Percentiles rank a stretch among this genome's conserved stretches.
Conservation (phyloP, 768 basidiomycete genomes). For the Tephrocybe sp. region DNA sequence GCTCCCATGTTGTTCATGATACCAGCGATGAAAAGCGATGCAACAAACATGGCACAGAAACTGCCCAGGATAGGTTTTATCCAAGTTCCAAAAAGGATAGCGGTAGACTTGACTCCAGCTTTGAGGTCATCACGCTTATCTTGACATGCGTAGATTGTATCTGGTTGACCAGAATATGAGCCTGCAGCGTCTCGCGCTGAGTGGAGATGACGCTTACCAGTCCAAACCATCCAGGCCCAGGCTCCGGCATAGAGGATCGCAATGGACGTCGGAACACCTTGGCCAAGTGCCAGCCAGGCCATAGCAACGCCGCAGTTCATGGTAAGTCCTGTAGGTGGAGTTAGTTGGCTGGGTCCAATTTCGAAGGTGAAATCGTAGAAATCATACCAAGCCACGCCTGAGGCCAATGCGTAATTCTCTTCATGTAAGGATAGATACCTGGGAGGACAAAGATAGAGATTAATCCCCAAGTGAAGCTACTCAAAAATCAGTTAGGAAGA, state of each 20-base stretch:
- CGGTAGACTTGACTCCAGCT: constrained; percentile 18
- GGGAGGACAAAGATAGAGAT: constrained; percentile 18
- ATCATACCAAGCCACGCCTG: constrained; percentile 39
- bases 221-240: constrained; percentile 22
- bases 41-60: constrained; percentile 12
- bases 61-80: constrained; percentile 14
- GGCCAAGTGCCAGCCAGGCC: constrained; percentile 25
- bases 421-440: constrained; percentile 36
- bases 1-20: constrained; percentile 12
- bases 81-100: constrained; percentile 13
- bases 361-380: background rate
- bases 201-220: constrained; percentile 9
- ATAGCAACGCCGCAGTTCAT: constrained; percentile 31
- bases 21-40: constrained; percentile 13
- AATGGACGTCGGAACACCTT: constrained; percentile 12
- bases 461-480: constrained; percentile 14
- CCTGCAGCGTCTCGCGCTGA: background rate
- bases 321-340: constrained; percentile 20
- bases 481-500: background rate
- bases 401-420: constrained; percentile 39
- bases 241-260: constrained; percentile 15
- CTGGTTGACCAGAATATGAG: constrained; percentile 6
- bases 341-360: background rate
- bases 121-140: constrained; percentile 56
- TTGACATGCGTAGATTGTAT: constrained; percentile 62